phyloP scores from a whole-genome alignment of 495 filamentous ascomycete species.

The Penicillium bovifimosum region DNA sequence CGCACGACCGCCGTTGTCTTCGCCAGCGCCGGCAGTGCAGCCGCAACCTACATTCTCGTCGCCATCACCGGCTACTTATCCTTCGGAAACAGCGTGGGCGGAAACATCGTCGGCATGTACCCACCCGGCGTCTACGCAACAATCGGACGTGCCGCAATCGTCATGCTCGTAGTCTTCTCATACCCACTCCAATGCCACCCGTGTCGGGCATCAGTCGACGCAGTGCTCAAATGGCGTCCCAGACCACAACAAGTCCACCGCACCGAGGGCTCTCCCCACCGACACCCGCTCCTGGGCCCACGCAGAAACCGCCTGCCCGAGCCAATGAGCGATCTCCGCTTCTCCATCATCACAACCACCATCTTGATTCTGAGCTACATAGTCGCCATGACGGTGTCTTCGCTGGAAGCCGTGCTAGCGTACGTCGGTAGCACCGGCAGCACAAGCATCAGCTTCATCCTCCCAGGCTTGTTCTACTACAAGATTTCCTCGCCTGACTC shows the following conservation, averaged over 20 bases:
- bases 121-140: slow-evolving; percentile 74
- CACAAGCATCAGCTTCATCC: slow-evolving; percentile 92
- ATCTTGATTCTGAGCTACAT: slow-evolving; percentile 82
- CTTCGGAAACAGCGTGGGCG: slow-evolving; percentile 78
- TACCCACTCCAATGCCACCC: slow-evolving; percentile 95
- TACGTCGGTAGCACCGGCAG: slow-evolving; percentile 94
- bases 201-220: slow-evolving; percentile 87
- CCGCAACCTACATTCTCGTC: slow-evolving; percentile 78
- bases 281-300: slow-evolving; percentile 36
- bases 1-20: slow-evolving; percentile 76
- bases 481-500: slow-evolving; percentile 89
- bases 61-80: slow-evolving; percentile 94
- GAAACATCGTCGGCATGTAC: slow-evolving; percentile 95
- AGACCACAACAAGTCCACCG: slow-evolving; percentile 31
- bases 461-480: slow-evolving; percentile 96
- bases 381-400: slow-evolving; percentile 84
- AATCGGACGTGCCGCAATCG: slow-evolving; percentile 90
- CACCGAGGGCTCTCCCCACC: slow-evolving; percentile 43
- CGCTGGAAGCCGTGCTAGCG: slow-evolving; percentile 81
- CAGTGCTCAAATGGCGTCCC: slow-evolving; percentile 87
- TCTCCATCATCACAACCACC: slow-evolving; percentile 79
- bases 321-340: slow-evolving; percentile 78
- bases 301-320: slow-evolving; percentile 35
- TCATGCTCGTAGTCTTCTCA: slow-evolving; percentile 94
- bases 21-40: slow-evolving; percentile 76